Evolutionary conservation across 495 filamentous ascomycete genomes (phyloP).

Genomic region (Penicillium angulare): DNA sequence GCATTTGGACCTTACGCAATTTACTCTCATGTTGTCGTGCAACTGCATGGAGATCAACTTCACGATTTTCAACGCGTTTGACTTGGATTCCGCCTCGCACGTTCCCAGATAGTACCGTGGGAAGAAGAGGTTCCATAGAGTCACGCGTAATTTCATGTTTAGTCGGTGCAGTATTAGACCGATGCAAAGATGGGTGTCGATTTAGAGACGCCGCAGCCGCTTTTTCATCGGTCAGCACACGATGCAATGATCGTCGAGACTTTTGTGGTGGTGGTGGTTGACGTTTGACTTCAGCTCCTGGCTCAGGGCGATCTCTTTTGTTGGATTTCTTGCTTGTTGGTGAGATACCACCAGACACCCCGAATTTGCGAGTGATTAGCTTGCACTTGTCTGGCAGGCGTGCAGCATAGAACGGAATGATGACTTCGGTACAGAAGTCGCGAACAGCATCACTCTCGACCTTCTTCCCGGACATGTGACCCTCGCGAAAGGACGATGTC

Average conservation of each 20-base stretch:
- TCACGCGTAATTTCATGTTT: constrained; percentile 46
- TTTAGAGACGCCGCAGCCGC: constrained; percentile 21
- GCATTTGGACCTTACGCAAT: constrained; percentile 66
- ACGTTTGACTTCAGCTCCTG: constrained; percentile 56
- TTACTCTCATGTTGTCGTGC: constrained; percentile 62
- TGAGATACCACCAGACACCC: constrained; percentile 67
- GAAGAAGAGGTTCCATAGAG: constrained; percentile 35
- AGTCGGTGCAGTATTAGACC: constrained; percentile 56
- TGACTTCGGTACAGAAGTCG: constrained; percentile 89
- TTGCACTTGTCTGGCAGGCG: constrained; percentile 79
- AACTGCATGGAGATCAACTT: constrained; percentile 63
- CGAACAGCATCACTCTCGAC: constrained; percentile 56
- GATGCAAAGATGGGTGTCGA: constrained; percentile 40
- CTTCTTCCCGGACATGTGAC: constrained; percentile 41
- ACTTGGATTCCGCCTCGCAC: constrained; percentile 55
- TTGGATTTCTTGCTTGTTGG: constrained; percentile 40
- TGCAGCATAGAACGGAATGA: constrained; percentile 87
- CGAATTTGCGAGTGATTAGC: constrained; percentile 80
- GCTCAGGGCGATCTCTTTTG: constrained; percentile 37
- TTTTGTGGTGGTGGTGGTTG: constrained; percentile 43
- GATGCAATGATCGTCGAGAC: constrained; percentile 60
- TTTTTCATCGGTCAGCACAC: constrained; percentile 70
- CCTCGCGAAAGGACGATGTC: constrained; percentile 26
- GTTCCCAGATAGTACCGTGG: constrained; percentile 26
- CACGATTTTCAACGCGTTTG: constrained; percentile 61